phyloP scores from a whole-genome alignment of 208 protist species.

The Trypanosoma congolense region DNA sequence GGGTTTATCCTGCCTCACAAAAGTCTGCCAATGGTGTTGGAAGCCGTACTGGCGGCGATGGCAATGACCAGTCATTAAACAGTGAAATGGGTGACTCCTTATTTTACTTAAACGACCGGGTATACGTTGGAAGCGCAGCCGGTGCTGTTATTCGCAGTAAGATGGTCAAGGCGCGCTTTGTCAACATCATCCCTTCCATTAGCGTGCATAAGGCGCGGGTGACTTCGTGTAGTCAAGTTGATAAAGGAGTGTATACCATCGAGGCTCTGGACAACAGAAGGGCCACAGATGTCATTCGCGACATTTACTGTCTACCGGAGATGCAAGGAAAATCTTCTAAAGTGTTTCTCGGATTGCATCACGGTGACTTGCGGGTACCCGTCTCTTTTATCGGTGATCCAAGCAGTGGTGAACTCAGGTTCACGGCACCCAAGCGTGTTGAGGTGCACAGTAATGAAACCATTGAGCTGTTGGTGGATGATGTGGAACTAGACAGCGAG shows the following conservation, averaged over 20 bases:
- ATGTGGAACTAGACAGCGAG: conserved; percentile 80
- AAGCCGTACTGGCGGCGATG: not conserved
- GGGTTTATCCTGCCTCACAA: conserved; percentile 63
- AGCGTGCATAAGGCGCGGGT: conserved; percentile 32
- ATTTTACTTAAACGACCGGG: conserved; percentile 78
- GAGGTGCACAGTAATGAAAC: conserved; percentile 21
- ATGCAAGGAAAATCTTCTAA: conserved; percentile 54
- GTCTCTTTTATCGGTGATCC: conserved; percentile 68
- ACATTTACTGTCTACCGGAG: conserved; percentile 51
- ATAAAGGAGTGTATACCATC: conserved; percentile 47
- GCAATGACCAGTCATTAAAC: conserved; percentile 5
- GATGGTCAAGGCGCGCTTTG: conserved; percentile 44
- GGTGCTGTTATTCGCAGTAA: conserved; percentile 68
- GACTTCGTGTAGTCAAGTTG: conserved; percentile 25
- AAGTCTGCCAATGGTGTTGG: not conserved
- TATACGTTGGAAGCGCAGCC: conserved; percentile 74
- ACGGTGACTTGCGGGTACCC: conserved; percentile 49
- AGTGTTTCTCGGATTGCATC: conserved; percentile 59
- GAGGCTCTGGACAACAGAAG: conserved; percentile 29
- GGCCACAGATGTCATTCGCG: conserved; percentile 61
- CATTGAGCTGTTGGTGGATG: conserved; percentile 74
- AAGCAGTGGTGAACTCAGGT: conserved; percentile 36
- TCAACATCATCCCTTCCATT: conserved; percentile 79
- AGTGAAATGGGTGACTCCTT: conserved; percentile 58
- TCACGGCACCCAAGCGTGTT: conserved; percentile 34